Evolutionary conservation across 306 rosid species (phyloP).

Genomic region (Prunus mira): DNA sequence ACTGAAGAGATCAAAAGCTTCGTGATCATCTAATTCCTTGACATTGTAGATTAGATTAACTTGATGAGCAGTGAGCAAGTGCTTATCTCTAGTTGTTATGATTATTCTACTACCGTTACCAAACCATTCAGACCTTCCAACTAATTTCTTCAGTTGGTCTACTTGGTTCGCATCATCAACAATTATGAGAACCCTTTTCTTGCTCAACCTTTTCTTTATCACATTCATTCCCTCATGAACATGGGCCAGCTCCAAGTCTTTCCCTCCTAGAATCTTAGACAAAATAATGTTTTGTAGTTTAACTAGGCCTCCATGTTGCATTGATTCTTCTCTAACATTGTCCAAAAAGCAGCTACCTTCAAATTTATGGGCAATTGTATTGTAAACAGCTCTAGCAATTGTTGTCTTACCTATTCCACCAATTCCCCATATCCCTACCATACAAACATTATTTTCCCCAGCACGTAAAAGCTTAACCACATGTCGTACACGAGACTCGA

Average conservation of each 20-base stretch:
- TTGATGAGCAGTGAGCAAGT: not conserved
- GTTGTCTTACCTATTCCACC: not conserved
- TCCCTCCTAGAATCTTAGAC: not conserved
- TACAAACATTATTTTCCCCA: not conserved
- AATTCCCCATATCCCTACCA: not conserved
- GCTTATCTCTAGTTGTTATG: constrained; percentile 7
- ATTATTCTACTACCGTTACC: not conserved
- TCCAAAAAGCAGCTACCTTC: not conserved
- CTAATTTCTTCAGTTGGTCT: not conserved
- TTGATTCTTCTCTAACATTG: not conserved
- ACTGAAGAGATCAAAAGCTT: constrained; percentile 1
- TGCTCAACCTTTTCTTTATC: too few relatives aligned
- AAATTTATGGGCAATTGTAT: not conserved
- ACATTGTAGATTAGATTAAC: not conserved
- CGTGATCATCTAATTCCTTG: not conserved
- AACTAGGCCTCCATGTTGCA: not conserved
- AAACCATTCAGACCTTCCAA: not conserved
- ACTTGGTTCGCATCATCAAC: not conserved
- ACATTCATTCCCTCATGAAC: too few relatives aligned
- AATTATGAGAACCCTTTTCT: not conserved
- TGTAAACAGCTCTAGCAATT: not conserved
- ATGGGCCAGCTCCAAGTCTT: too few relatives aligned
- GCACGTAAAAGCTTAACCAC: not conserved
- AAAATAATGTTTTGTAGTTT: not conserved
- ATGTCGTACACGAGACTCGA: not conserved